phyloP scores from a whole-genome alignment of 352 stramenopile species.

The Phytophthora brassicae region DNA sequence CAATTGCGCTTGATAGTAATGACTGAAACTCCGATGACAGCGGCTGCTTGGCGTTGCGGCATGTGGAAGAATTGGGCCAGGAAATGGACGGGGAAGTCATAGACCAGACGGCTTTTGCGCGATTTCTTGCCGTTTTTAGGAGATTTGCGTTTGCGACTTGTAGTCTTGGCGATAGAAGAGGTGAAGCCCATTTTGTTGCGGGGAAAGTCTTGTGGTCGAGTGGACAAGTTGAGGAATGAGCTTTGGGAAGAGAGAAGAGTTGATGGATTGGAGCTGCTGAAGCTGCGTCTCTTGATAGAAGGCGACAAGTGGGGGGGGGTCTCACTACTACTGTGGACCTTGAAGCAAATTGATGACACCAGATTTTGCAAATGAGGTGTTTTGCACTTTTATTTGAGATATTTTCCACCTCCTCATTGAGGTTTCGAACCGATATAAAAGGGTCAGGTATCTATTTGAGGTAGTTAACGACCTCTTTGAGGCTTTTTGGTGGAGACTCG shows the following conservation, averaged over 20 bases:
- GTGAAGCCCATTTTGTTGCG: constrained; percentile 2
- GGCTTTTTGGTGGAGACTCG: no score
- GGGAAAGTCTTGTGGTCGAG: constrained; percentile 13
- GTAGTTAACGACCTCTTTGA: neutral
- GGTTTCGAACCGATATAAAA: neutral
- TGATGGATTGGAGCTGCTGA: constrained; percentile 5
- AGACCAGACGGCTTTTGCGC: constrained; percentile 50
- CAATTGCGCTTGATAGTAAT: constrained; percentile 50
- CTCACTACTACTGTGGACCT: constrained; percentile 32
- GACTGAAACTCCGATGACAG: constrained; percentile 26
- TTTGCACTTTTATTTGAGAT: neutral
- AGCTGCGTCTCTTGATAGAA: constrained; percentile 23
- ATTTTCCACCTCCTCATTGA: constrained; percentile 1
- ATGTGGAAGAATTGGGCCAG: constrained; percentile 52
- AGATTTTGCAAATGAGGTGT: constrained; percentile 21
- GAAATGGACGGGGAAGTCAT: constrained; percentile 41
- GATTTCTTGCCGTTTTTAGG: constrained; percentile 17
- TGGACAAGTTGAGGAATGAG: constrained; percentile 44
- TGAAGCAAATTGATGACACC: constrained; percentile 43
- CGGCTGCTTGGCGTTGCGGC: constrained; percentile 41
- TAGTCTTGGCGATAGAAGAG: neutral
- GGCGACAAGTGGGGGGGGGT: constrained; percentile 18
- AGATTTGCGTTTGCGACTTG: constrained; percentile 9
- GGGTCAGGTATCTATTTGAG: neutral
- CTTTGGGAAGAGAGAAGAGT: constrained; percentile 3